Percentiles rank a stretch among this genome's conserved stretches.
Conservation (phyloP, 352 stramenopile species). For the Pythium inflatum region DNA sequence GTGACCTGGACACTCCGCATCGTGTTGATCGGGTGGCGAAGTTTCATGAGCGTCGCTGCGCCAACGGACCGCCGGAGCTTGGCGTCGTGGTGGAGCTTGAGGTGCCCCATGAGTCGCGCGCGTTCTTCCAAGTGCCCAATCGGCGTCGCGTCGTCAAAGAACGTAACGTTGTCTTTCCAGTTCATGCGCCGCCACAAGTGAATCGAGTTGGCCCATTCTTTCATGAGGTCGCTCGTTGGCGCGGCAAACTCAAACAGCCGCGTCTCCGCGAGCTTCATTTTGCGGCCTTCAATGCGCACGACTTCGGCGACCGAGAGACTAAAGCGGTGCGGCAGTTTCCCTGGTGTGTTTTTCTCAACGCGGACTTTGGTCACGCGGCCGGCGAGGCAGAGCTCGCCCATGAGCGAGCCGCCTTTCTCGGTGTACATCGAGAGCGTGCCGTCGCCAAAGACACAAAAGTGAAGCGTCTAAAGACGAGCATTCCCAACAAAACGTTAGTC, state of each 20-base stretch:
- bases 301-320: constrained; percentile 68
- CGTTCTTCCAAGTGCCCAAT: constrained; percentile 65
- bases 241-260: constrained; percentile 70
- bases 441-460: constrained; percentile 82
- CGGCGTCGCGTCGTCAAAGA: constrained; percentile 65
- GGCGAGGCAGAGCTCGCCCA: constrained; percentile 66
- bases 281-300: constrained; percentile 72
- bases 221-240: constrained; percentile 78
- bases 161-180: constrained; percentile 88
- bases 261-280: constrained; percentile 77
- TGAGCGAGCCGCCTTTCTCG: constrained; percentile 70
- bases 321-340: constrained; percentile 80
- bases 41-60: constrained; percentile 41
- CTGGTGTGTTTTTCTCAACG: constrained; percentile 62
- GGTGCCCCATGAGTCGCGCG: constrained; percentile 53
- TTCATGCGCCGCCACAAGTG: constrained; percentile 87
- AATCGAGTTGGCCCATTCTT: constrained; percentile 84
- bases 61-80: constrained; percentile 43
- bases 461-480: constrained; percentile 40
- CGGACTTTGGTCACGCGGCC: constrained; percentile 79
- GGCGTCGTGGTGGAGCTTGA: constrained; percentile 62
- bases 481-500: not conserved
- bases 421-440: constrained; percentile 74
- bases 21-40: constrained; percentile 60
- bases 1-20: constrained; percentile 65